Percentiles rank a stretch among this genome's conserved stretches.
These are phyloP conservation scores for Penicillium roqueforti DNA, from an alignment of 495 filamentous ascomycete genomes.

Conservation along the genomic window DNA sequence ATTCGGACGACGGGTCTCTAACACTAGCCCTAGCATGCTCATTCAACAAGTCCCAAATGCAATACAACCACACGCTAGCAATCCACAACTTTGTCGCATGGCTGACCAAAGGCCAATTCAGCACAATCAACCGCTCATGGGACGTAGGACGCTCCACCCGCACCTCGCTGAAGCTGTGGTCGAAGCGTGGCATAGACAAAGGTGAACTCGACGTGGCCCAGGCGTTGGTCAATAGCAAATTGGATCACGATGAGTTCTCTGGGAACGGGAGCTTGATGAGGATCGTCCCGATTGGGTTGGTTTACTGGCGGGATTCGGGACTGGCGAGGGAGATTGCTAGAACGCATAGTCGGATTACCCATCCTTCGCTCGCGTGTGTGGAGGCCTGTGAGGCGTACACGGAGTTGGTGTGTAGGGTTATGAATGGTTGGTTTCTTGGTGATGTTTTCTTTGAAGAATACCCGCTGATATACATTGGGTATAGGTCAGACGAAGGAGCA, in stretches of 20 bases:
- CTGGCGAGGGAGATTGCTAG: constrained; percentile 27
- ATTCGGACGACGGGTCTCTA: constrained; percentile 48
- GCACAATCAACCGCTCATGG: constrained; percentile 33
- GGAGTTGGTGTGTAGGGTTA: constrained; percentile 20
- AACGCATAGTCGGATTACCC: constrained; percentile 31
- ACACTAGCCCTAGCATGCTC: constrained; percentile 44
- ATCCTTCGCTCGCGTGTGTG: constrained; percentile 36
- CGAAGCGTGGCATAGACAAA: neutral
- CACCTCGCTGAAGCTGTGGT: constrained; percentile 34
- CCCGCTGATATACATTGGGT: neutral
- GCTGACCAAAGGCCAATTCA: constrained; percentile 35
- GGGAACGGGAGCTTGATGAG: constrained; percentile 50
- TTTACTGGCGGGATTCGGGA: constrained; percentile 19
- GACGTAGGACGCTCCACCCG: constrained; percentile 40
- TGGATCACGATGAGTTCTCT: constrained; percentile 18
- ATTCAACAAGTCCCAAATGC: constrained; percentile 28
- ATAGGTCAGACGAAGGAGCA: constrained; percentile 23
- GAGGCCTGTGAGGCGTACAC: constrained; percentile 44
- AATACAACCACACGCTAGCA: constrained; percentile 27
- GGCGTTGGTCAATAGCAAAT: constrained; percentile 3
- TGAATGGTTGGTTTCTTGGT: constrained; percentile 19
- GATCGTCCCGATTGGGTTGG: constrained; percentile 36
- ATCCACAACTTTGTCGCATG: constrained; percentile 38
- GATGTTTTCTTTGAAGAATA: neutral
- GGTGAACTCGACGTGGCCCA: constrained; percentile 9